Percentiles rank a stretch among this genome's conserved stretches.
Evolutionary conservation across 257 asterid genomes (phyloP).

Genomic region (Pogostemon cablin): DNA sequence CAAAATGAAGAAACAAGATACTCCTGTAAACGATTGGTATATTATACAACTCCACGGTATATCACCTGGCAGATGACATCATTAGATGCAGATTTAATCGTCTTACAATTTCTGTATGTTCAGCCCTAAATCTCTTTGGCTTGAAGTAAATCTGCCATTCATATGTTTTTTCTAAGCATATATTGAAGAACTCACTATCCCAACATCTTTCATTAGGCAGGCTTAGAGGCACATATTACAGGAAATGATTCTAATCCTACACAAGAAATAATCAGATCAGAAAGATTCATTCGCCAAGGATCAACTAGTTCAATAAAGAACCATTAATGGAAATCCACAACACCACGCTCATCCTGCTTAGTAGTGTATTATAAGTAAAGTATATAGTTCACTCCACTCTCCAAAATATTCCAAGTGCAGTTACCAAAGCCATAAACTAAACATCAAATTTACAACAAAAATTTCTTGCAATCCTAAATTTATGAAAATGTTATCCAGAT

Average conservation of each 20-base stretch:
- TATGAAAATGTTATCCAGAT: not conserved
- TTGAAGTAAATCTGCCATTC: not conserved
- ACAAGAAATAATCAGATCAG: not conserved
- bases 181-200: not conserved
- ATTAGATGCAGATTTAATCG: too few species aligned
- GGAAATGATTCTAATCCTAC: not conserved
- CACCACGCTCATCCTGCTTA: slow-evolving; percentile 6
- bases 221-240: not conserved
- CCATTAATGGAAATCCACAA: not conserved
- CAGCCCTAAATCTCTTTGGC: not conserved
- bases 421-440: slow-evolving; percentile 1
- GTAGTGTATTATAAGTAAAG: too few species aligned
- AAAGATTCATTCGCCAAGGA: too few species aligned
- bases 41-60: too few species aligned
- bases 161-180: not conserved
- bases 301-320: not conserved
- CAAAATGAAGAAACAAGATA: too few species aligned
- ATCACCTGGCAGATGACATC: too few species aligned
- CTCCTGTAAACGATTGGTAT: too few species aligned
- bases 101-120: not conserved
- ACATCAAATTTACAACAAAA: not conserved
- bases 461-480: not conserved
- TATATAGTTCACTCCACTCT: not conserved
- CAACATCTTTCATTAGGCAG: not conserved
- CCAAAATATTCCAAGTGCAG: not conserved